Percentiles rank a stretch among this genome's conserved stretches.
Conservation (phyloP, 208 protist species). For the Ichthyophonus hoferi region DNA sequence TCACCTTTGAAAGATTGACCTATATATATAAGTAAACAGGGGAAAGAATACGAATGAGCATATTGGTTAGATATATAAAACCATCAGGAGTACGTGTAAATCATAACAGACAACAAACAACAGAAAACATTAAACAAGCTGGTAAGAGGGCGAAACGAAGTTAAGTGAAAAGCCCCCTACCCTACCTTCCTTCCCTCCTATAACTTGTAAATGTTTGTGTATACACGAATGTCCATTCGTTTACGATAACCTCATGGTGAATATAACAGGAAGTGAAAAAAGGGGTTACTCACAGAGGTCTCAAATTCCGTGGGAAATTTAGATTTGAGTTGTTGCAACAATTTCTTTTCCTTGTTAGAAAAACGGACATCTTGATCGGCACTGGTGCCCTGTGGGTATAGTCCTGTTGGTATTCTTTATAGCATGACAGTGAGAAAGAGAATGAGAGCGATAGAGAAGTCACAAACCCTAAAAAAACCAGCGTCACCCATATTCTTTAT, state of each 20-base stretch:
- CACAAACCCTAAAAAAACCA: slow-evolving; percentile 21
- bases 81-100: neutral
- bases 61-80: neutral
- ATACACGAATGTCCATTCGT: too few species aligned
- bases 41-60: neutral
- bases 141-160: neutral
- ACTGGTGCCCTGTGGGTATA: slow-evolving; percentile 1
- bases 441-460: too few species aligned
- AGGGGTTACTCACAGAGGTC: neutral
- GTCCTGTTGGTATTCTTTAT: too few species aligned
- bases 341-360: slow-evolving; percentile 22
- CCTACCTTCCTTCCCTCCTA: neutral
- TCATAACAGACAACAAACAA: neutral
- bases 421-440: too few species aligned
- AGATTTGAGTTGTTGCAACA: slow-evolving; percentile 13
- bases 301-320: slow-evolving; percentile 26
- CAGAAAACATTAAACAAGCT: neutral
- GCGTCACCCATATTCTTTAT: slow-evolving; percentile 13
- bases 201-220: too few species aligned
- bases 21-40: neutral
- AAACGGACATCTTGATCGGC: slow-evolving; percentile 25
- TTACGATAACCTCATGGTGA: too few species aligned
- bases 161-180: neutral
- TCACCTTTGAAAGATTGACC: slow-evolving; percentile 1
- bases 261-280: too few species aligned